phyloP scores from a whole-genome alignment of 169 alveolate species.

The Plasmodium inui region DNA sequence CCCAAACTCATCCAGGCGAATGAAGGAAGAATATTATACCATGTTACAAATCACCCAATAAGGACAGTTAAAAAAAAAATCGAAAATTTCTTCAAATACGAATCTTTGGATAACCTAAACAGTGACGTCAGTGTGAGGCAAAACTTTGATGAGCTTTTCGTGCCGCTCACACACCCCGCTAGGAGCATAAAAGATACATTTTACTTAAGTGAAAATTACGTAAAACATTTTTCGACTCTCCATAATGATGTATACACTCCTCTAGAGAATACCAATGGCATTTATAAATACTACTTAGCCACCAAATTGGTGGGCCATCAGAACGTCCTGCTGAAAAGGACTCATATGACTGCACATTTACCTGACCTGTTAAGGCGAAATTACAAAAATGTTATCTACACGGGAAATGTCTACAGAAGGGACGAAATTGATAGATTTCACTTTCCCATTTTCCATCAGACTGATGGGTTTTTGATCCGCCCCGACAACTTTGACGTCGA shows the following conservation, averaged over 20 bases:
- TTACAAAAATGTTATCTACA: constrained; percentile 87
- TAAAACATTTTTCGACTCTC: constrained; percentile 6
- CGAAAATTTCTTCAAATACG: constrained; percentile 51
- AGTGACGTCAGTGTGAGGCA: constrained; percentile 81
- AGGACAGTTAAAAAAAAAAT: constrained; percentile 53
- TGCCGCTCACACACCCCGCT: constrained; percentile 91
- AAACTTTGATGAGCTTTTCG: constrained; percentile 91
- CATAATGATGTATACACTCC: constrained; percentile 4
- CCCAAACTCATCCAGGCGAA: constrained; percentile 57
- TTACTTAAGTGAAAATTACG: constrained; percentile 82
- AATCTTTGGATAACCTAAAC: constrained; percentile 74
- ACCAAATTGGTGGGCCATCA: constrained; percentile 67
- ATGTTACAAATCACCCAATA: constrained; percentile 49
- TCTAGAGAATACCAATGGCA: constrained; percentile 59
- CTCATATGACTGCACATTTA: constrained; percentile 93
- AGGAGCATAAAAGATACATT: constrained; percentile 91
- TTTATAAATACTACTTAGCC: constrained; percentile 74
- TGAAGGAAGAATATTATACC: constrained; percentile 40
- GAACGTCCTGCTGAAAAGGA: constrained; percentile 83
- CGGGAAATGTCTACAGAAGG: constrained; percentile 93
- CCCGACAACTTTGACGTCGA: constrained; percentile 51
- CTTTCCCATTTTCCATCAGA: constrained; percentile 94
- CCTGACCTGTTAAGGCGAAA: constrained; percentile 86
- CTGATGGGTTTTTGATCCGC: constrained; percentile 88
- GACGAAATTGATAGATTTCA: constrained; percentile 94